A percentile compares a stretch with the other conserved stretches of the same genome.
phyloP scores from a whole-genome alignment of 2,329 filamentous ascomycete species.

The Pseudomassariella vexata region DNA sequence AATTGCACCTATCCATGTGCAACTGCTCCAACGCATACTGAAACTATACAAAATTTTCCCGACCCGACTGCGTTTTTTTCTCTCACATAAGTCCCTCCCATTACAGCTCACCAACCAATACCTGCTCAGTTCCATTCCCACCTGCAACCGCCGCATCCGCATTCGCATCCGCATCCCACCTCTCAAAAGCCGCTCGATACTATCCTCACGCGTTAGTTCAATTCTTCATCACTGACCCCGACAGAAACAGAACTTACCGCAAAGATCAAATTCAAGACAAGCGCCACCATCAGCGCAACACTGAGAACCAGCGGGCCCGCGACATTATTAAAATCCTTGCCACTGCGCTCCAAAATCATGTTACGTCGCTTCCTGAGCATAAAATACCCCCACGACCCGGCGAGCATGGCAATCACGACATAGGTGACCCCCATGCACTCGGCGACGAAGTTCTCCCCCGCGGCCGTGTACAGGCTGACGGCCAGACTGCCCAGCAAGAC shows the following conservation, averaged over 20 bases:
- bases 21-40: too few relatives aligned
- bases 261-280: constrained; percentile 84
- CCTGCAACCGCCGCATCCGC: too few relatives aligned
- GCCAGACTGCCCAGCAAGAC: constrained; percentile 81
- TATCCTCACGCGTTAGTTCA: too few relatives aligned
- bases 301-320: constrained; percentile 81
- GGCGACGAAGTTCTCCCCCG: constrained; percentile 71
- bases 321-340: constrained; percentile 88
- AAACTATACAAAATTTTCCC: too few relatives aligned
- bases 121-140: too few relatives aligned
- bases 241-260: constrained; percentile 50
- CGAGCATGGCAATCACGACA: constrained; percentile 74
- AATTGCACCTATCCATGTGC: too few relatives aligned
- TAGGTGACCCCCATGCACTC: constrained; percentile 78
- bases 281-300: constrained; percentile 67
- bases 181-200: too few relatives aligned
- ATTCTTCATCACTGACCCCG: constrained; percentile 1
- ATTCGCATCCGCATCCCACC: too few relatives aligned
- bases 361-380: constrained; percentile 70
- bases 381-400: constrained; percentile 80
- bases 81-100: too few relatives aligned
- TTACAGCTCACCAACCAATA: too few relatives aligned
- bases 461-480: constrained; percentile 82
- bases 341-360: constrained; percentile 81
- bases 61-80: too few relatives aligned